These are phyloP conservation scores for Aspergillus coremiiformis DNA, from an alignment of 495 filamentous ascomycete species.

Conservation along the genomic window DNA sequence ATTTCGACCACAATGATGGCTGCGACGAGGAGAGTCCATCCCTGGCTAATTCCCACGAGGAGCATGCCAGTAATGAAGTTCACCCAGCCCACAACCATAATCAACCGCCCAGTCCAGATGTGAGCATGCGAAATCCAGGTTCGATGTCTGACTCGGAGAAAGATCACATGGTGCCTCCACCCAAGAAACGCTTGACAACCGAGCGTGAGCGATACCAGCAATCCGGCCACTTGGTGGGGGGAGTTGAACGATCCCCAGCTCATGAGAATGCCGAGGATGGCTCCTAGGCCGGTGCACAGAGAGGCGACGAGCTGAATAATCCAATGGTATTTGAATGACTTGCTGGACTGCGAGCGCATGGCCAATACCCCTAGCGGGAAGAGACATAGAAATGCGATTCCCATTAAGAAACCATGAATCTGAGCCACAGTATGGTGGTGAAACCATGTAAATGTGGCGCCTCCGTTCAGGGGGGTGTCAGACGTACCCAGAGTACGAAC, in stretches of 20 bases:
- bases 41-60: background rate
- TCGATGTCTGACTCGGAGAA: conserved; percentile 3
- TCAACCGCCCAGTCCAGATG: conserved; percentile 4
- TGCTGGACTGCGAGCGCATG: conserved; percentile 2
- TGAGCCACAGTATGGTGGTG: background rate
- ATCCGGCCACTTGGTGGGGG: conserved; percentile 1
- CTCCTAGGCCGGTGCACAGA: background rate
- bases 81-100: conserved; percentile 4
- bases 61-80: conserved; percentile 8
- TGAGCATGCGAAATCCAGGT: conserved; percentile 8
- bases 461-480: too few relatives aligned
- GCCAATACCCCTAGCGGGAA: conserved; percentile 7
- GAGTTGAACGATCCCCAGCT: conserved; percentile 1
- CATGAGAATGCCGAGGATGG: conserved; percentile 2
- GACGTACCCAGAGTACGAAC: background rate
- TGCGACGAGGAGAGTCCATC: background rate
- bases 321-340: conserved; percentile 7
- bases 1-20: background rate
- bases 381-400: background rate
- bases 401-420: conserved; percentile 6
- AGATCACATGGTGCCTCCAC: conserved; percentile 8
- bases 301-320: conserved; percentile 6
- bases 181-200: conserved; percentile 2
- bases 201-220: background rate
- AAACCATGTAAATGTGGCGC: background rate